phyloP scores from a whole-genome alignment of 2,329 filamentous ascomycete genomes.

The Parascedosporium putredinis region DNA sequence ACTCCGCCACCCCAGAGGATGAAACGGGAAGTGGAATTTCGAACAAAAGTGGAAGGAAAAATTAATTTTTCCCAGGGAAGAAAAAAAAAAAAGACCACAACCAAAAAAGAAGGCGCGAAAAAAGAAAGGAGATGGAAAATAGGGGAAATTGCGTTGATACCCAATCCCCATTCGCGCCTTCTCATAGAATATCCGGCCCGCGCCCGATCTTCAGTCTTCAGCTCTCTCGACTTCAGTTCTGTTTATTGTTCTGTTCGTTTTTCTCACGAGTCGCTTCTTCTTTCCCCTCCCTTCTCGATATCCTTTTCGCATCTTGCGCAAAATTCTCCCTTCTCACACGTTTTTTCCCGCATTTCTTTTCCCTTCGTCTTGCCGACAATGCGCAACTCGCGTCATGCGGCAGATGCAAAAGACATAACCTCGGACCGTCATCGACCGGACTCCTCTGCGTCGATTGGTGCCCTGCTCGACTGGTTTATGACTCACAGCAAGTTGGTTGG shows the following conservation, averaged over 20 bases:
- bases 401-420: neutral
- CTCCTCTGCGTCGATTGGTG: neutral
- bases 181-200: constrained; percentile 6
- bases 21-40: neutral
- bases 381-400: constrained; percentile 1
- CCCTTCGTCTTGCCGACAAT: no score
- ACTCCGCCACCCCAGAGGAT: constrained; percentile 2
- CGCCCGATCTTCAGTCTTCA: constrained; percentile 3
- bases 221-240: neutral
- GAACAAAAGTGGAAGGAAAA: neutral
- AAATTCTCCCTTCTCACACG: neutral
- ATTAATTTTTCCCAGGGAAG: neutral
- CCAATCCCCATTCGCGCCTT: neutral
- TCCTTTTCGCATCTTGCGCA: neutral
- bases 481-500: constrained; percentile 1
- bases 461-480: neutral
- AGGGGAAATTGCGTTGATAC: neutral
- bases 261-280: neutral
- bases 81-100: neutral
- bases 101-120: neutral
- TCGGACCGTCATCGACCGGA: neutral
- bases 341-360: no score
- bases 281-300: neutral
- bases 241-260: neutral
- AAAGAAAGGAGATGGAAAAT: neutral